A percentile compares a stretch with the other conserved stretches of the same genome.
Conservation (phyloP, 371 early-diverging fungal genomes). For the Mucor piriformis region DNA sequence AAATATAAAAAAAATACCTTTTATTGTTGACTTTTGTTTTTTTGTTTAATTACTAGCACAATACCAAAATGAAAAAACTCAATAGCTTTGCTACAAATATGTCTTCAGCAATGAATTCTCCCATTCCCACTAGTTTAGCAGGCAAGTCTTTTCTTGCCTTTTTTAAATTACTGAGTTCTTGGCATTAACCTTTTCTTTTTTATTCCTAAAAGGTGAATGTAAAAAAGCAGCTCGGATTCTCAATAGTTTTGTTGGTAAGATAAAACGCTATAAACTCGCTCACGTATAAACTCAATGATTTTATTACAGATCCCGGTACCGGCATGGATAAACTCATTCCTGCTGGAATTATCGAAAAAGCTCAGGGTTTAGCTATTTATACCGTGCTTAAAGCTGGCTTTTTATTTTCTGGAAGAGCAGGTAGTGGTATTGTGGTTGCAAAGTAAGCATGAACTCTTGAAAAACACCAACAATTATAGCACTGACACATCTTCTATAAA, state of each 20-base stretch:
- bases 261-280: not conserved
- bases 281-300: not conserved
- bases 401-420: slow-evolving; percentile 88
- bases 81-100: slow-evolving; percentile 25
- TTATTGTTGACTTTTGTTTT: not conserved
- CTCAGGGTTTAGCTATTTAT: slow-evolving; percentile 92
- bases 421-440: slow-evolving; percentile 94
- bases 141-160: slow-evolving; percentile 26
- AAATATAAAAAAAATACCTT: not conserved
- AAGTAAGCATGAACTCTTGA: no score
- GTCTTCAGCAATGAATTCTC: slow-evolving; percentile 52
- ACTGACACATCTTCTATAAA: no score
- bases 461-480: no score
- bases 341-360: slow-evolving; percentile 67
- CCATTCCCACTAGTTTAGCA: slow-evolving; percentile 63
- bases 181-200: not conserved
- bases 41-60: not conserved
- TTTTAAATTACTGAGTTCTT: not conserved
- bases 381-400: slow-evolving; percentile 94
- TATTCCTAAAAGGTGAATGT: slow-evolving; percentile 61
- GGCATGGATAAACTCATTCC: slow-evolving; percentile 82
- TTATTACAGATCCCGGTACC: slow-evolving; percentile 57
- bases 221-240: slow-evolving; percentile 77
- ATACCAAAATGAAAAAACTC: slow-evolving; percentile 23
- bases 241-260: slow-evolving; percentile 68